Evolutionary conservation across 805 yeast species (phyloP).

Genomic region (Cyberlindnera xylosilytica): DNA sequence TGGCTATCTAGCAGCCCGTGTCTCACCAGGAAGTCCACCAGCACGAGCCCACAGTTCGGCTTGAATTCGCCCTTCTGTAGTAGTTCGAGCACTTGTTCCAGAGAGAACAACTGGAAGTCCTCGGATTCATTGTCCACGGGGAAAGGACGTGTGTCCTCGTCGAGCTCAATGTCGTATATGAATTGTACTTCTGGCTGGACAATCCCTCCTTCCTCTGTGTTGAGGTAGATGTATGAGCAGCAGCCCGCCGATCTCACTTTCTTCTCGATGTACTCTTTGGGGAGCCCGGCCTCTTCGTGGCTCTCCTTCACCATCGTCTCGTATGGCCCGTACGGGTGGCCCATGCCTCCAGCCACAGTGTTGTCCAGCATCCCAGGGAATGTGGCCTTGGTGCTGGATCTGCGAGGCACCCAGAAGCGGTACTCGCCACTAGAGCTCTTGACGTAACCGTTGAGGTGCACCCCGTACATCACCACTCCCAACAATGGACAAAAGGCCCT

Average conservation of each 20-base stretch:
- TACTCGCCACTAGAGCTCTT: slow-evolving; percentile 41
- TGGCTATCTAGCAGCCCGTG: slow-evolving; percentile 70
- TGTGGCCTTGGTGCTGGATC: slow-evolving; percentile 77
- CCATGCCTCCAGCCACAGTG: slow-evolving; percentile 94
- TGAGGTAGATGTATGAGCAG: slow-evolving; percentile 58
- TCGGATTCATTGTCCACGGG: slow-evolving; percentile 77
- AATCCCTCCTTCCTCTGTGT: slow-evolving; percentile 46
- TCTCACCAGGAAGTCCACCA: slow-evolving; percentile 83
- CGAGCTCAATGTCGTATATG: slow-evolving; percentile 64
- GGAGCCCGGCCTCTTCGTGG: slow-evolving; percentile 86
- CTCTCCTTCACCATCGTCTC: slow-evolving; percentile 87
- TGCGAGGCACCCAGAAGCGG: slow-evolving; percentile 79
- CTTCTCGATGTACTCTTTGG: slow-evolving; percentile 43
- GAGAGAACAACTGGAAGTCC: slow-evolving; percentile 59
- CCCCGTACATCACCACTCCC: slow-evolving; percentile 89
- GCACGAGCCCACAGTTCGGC: slow-evolving; percentile 80
- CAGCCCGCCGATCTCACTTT: slow-evolving; percentile 56
- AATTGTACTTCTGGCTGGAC: slow-evolving; percentile 89
- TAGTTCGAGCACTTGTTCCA: slow-evolving; percentile 53
- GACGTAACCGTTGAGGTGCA: slow-evolving; percentile 80
- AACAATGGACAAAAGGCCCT: slow-evolving; percentile 76
- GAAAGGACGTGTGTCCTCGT: slow-evolving; percentile 43
- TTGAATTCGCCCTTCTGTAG: slow-evolving; percentile 66
- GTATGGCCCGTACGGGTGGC: slow-evolving; percentile 67
- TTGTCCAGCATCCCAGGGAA: slow-evolving; percentile 91